A percentile compares a stretch with the other conserved stretches of the same genome.
phyloP scores from a whole-genome alignment of 139 green algal species.

The Chlorella ohadii region DNA sequence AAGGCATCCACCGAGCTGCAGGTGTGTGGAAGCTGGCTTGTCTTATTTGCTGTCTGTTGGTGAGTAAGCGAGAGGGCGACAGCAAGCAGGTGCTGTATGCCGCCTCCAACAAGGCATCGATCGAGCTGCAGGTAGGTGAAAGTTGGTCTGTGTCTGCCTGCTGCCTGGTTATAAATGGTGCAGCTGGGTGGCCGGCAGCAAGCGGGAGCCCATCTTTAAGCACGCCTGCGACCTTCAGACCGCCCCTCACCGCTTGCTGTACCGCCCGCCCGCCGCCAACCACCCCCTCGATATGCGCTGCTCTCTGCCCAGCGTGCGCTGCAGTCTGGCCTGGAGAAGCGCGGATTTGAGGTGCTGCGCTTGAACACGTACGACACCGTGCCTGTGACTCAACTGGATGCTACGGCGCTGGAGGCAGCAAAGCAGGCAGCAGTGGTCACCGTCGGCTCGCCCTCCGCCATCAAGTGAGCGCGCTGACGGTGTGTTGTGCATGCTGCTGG shows the following conservation, averaged over 20 bases:
- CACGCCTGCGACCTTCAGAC: too few relatives aligned
- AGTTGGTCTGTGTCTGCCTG: not conserved
- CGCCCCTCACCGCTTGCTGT: too few relatives aligned
- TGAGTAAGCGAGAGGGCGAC: too few relatives aligned
- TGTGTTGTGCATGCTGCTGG: not conserved
- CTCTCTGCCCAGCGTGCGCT: not conserved
- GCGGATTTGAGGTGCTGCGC: conserved; percentile 75
- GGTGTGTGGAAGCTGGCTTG: too few relatives aligned
- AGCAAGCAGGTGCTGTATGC: conserved; percentile 77
- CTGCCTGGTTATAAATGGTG: too few relatives aligned
- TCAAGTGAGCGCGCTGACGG: conserved; percentile 61
- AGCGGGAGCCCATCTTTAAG: too few relatives aligned
- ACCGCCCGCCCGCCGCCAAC: not conserved
- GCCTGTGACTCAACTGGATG: conserved; percentile 56
- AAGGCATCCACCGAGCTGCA: conserved; percentile 60
- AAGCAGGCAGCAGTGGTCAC: conserved; percentile 71
- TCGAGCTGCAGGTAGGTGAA: conserved; percentile 28
- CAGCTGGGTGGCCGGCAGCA: too few relatives aligned
- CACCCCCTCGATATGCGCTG: not conserved
- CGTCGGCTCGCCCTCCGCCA: conserved; percentile 87
- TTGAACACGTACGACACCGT: conserved; percentile 91
- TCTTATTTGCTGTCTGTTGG: too few relatives aligned
- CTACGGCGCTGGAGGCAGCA: conserved; percentile 55
- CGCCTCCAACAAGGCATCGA: conserved; percentile 66
- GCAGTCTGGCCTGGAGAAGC: conserved; percentile 69